phyloP scores from a whole-genome alignment of 2,329 filamentous ascomycete species.

The Curvularia sp. region DNA sequence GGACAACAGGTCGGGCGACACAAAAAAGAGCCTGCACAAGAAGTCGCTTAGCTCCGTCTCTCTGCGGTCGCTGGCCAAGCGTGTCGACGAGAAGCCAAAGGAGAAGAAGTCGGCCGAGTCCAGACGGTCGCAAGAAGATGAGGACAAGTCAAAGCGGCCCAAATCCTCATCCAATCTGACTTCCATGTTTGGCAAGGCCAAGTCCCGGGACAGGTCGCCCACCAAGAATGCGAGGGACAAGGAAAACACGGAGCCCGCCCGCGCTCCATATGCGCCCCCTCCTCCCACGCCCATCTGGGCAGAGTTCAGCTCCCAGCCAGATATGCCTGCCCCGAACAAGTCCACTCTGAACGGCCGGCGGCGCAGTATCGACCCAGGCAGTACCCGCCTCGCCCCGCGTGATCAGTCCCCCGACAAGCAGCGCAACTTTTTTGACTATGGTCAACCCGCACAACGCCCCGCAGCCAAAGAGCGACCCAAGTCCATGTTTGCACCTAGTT shows the following conservation, averaged over 20 bases:
- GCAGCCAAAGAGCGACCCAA: constrained; percentile 56
- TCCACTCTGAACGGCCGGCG: constrained; percentile 55
- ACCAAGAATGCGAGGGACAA: constrained; percentile 67
- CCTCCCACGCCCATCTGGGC: constrained; percentile 77
- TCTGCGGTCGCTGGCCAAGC: constrained; percentile 59
- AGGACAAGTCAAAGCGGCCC: constrained; percentile 67
- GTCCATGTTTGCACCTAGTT: constrained; percentile 56
- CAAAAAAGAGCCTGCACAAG: constrained; percentile 55
- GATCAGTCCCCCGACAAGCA: constrained; percentile 68
- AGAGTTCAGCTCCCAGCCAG: constrained; percentile 65
- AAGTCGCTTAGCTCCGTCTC: constrained; percentile 63
- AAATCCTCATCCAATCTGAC: constrained; percentile 87
- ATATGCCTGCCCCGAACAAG: constrained; percentile 49
- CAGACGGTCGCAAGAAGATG: constrained; percentile 28
- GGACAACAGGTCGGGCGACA: constrained; percentile 43
- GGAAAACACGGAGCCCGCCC: constrained; percentile 76
- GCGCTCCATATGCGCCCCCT: constrained; percentile 52
- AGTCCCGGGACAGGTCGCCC: constrained; percentile 65
- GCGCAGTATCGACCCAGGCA: constrained; percentile 60
- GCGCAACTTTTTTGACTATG: constrained; percentile 64
- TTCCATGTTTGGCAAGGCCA: constrained; percentile 75
- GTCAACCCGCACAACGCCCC: constrained; percentile 51
- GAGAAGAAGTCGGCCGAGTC: constrained; percentile 44
- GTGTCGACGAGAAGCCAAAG: constrained; percentile 45
- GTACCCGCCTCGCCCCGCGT: constrained; percentile 64